These are phyloP conservation scores for Aureobasidium sp. DNA, from an alignment of 2,329 filamentous ascomycete genomes.

Conservation along the genomic window DNA sequence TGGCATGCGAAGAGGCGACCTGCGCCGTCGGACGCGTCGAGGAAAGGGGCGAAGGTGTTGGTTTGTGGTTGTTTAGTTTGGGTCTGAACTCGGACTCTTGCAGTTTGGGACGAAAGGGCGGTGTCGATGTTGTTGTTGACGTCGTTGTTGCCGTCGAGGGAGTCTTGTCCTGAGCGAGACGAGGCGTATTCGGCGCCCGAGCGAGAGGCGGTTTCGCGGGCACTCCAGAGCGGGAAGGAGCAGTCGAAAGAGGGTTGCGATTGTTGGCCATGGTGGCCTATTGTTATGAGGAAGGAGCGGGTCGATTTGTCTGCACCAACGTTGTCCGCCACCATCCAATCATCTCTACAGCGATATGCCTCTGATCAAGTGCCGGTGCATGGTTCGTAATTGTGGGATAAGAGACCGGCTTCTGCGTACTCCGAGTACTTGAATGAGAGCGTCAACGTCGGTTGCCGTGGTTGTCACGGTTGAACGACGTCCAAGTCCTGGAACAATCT, in stretches of 20 bases:
- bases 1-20: slow-evolving; percentile 56
- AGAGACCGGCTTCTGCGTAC: neutral
- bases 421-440: neutral
- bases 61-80: neutral
- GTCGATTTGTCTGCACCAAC: slow-evolving; percentile 13
- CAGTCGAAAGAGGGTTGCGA: neutral
- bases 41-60: neutral
- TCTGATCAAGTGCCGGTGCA: neutral
- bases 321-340: slow-evolving; percentile 1
- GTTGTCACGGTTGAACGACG: neutral
- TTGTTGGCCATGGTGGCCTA: slow-evolving; percentile 5
- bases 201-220: slow-evolving; percentile 63
- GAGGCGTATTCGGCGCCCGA: slow-evolving; percentile 53
- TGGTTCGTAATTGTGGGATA: neutral
- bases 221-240: slow-evolving; percentile 36
- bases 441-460: slow-evolving; percentile 6
- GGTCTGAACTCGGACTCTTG: slow-evolving; percentile 12
- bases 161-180: slow-evolving; percentile 34
- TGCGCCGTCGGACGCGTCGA: slow-evolving; percentile 1
- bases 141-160: slow-evolving; percentile 7
- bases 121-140: slow-evolving; percentile 13
- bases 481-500: slow-evolving; percentile 6
- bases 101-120: slow-evolving; percentile 21
- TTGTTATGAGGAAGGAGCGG: neutral
- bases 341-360: neutral